Conservation (phyloP, 2,329 filamentous ascomycete genomes). For the Cladosporium sp. region DNA sequence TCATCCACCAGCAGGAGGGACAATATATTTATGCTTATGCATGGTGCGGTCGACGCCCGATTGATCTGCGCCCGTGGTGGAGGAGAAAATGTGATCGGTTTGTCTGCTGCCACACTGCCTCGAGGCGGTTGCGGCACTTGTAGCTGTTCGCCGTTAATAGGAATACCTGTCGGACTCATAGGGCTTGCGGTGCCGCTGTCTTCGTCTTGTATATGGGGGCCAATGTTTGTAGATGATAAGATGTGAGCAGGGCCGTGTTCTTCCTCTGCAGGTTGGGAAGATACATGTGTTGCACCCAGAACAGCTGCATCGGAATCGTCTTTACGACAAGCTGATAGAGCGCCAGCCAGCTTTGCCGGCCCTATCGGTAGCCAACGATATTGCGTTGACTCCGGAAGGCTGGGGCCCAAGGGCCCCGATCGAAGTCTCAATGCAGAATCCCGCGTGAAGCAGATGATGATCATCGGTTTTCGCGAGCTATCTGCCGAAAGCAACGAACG, state of each 20-base stretch:
- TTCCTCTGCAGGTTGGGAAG: background rate
- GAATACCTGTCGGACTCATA: background rate
- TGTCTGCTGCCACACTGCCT: background rate
- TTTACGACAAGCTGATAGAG: background rate
- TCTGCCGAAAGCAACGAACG: background rate
- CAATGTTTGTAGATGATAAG: background rate
- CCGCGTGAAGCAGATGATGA: constrained; percentile 1
- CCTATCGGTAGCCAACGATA: constrained; percentile 10
- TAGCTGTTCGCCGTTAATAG: too few relatives aligned
- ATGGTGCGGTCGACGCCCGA: background rate
- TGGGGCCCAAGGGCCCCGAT: background rate
- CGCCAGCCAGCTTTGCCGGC: constrained; percentile 1
- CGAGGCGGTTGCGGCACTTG: background rate
- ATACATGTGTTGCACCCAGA: too few relatives aligned
- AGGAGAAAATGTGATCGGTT: background rate
- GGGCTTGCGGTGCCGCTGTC: background rate
- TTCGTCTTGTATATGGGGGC: background rate
- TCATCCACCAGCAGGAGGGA: constrained; percentile 37
- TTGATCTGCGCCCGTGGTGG: background rate
- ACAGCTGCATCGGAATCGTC: background rate
- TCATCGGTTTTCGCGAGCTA: background rate
- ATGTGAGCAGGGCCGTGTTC: background rate
- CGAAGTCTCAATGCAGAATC: background rate
- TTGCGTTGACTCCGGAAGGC: background rate
- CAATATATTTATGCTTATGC: constrained; percentile 13